phyloP scores from a whole-genome alignment of 2,329 filamentous ascomycete species.

The Emmonsiellopsis sp. region DNA sequence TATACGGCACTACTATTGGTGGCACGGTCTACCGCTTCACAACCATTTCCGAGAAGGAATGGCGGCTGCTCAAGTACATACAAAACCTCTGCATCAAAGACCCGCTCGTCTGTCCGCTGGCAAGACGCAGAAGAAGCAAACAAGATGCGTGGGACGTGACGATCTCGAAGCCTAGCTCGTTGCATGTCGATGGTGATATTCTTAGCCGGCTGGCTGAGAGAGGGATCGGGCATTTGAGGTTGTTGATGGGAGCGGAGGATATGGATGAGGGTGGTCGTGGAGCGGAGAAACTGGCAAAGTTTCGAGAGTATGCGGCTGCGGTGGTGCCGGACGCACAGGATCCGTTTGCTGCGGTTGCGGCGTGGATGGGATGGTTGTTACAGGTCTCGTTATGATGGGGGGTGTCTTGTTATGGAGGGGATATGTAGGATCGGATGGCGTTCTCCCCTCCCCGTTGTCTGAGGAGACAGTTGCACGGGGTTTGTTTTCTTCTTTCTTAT shows the following conservation, averaged over 20 bases:
- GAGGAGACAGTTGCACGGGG: no score
- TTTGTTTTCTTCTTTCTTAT: background rate
- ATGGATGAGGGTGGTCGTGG: constrained; percentile 4
- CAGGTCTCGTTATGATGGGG: constrained; percentile 14
- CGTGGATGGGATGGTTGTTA: constrained; percentile 27
- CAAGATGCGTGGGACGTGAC: constrained; percentile 31
- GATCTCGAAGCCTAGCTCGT: constrained; percentile 36
- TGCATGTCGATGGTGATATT: constrained; percentile 62
- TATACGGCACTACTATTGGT: constrained; percentile 58
- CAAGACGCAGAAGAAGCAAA: constrained; percentile 21
- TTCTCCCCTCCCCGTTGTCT: no score
- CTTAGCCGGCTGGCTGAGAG: constrained; percentile 46
- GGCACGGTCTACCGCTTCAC: constrained; percentile 63
- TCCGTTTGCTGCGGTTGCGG: constrained; percentile 21
- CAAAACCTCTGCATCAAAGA: constrained; percentile 56
- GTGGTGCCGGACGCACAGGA: constrained; percentile 33
- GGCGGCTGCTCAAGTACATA: constrained; percentile 62
- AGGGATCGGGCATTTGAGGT: constrained; percentile 24
- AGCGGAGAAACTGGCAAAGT: constrained; percentile 28
- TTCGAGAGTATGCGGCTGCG: constrained; percentile 42
- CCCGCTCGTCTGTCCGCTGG: constrained; percentile 43
- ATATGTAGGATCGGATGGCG: no score
- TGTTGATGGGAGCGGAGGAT: constrained; percentile 18
- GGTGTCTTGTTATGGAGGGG: no score
- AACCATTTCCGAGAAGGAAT: constrained; percentile 53